Base-by-base conservation (phyloP, 768 basidiomycete genomes). In the Tylopilus felleus region DNA sequence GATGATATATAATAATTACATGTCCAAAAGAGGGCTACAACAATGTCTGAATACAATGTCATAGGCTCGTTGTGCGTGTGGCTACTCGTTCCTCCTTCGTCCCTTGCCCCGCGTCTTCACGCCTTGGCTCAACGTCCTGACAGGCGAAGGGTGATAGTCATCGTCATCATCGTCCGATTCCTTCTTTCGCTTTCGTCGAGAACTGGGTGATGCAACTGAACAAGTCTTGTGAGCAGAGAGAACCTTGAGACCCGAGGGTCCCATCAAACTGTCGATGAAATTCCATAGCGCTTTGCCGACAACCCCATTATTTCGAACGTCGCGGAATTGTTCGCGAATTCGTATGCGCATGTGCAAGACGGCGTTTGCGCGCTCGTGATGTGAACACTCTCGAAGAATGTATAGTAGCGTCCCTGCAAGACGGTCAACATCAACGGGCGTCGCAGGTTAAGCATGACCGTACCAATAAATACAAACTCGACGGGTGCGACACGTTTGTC, bases 391-490 rank as follows among this genome's bases (percentile, higher is more conserved):
- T 14, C 77, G 75, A 51, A 89, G 71, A 5, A 82, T 69, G 60
- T 74, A 87, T 13, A 91, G 73, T 13, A 90, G 66, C 21, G 90
- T 81, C 52, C 88, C 90, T 92, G 51, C 22, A n/a, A 0, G 22
- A 16, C 8, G 4, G 10, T 49, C 33, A 56, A 45, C n/a, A 51
- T 41, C 35, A 16, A 22, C 40, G 19, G 22, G 23, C 31, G 4
- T 42, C 35, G 27, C 23, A 16, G 8, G 8, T 4, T 21, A 27
- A 21, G 10, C 8, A 27, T 21, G 19, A 19, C 13, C 77, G 56
- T 63, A 91, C 91, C 88, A 39, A 90, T 83, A 67, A 88, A 92
- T 29, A 91, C 81, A 65, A 93, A 88, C 63, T 90, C 86, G 8
- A 85, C 81, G 2, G 88, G 88, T 2, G 87, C 82, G 38, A 91